Base-by-base conservation (phyloP, 495 filamentous ascomycete genomes). In the Lichenothelia convexa region DNA sequence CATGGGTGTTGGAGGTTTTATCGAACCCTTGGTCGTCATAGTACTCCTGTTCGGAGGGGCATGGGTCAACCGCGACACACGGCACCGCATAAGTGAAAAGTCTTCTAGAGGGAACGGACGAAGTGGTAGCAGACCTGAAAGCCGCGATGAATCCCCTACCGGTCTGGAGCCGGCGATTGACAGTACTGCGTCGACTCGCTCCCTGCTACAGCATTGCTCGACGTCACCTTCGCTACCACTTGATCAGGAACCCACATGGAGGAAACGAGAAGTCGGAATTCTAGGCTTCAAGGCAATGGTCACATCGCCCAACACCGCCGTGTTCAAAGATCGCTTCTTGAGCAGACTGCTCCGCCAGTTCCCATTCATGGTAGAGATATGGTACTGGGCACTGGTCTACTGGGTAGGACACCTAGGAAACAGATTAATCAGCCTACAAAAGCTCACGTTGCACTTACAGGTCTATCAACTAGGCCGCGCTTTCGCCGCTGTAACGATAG, bases 341-440 rank as follows among this genome's bases (percentile, higher is more conserved):
- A 71, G 67, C 53, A 57, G 71, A 2, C 39, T 83, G 17, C 60
- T 87, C 5, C 58, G 65, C 23, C 73, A 70, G 42, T 68, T 80
- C 35, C 80, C 80, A 8, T 87, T 87, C 45, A 50, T 86, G 19
- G 69, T 76, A 17, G 80, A 87, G 53, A 75, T 75, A 46, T 84
- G 76, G 63, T 86, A 87, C 45, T 86, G 80, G 80, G 72, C 71
- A 4, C 50, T 75, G 50, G 67, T 73, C 30, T 75, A 74, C 46
- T 74, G 67, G 65, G 70, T 73, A 57, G 38, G 53, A 26, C 24
- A 29, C n/a, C n/a, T n/a, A n/a, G n/a, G n/a, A n/a, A n/a, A n/a
- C n/a, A n/a, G 18, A 19, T 6, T n/a, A n/a, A 32, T 18, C 17
- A 4, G 13, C 31, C 13, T 13, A 35, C 7, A 30, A n/a, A n/a